Conservation (phyloP, 192 early-diverging fungal species). For the Coemansia sp. region DNA sequence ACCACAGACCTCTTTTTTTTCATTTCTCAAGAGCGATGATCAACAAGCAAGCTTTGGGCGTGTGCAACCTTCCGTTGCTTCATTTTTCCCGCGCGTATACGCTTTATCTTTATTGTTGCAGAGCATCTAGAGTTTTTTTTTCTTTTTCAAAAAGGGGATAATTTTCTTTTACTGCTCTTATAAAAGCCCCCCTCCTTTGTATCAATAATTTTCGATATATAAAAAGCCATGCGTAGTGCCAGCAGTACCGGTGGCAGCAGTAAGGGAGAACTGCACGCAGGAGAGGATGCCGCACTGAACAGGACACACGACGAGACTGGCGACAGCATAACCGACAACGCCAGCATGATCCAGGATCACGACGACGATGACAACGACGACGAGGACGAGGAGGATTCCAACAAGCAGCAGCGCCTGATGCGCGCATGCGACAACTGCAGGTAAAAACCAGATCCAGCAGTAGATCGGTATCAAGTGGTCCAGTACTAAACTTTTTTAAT, state of each 20-base stretch:
- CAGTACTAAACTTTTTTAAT: neutral
- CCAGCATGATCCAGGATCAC: constrained; percentile 13
- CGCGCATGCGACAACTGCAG: constrained; percentile 55
- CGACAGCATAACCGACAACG: constrained; percentile 5
- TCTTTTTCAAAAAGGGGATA: too few relatives aligned
- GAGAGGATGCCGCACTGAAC: constrained; percentile 9
- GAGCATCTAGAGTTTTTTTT: too few relatives aligned
- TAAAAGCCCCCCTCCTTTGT: neutral
- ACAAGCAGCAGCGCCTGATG: constrained; percentile 46
- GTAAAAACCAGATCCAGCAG: constrained; percentile 1
- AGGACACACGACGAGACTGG: constrained; percentile 15
- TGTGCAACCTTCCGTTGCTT: too few relatives aligned
- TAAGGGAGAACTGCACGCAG: neutral
- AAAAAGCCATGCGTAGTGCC: neutral
- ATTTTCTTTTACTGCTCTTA: too few relatives aligned
- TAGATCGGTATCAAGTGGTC: neutral
- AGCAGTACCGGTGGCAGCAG: neutral
- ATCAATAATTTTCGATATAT: neutral
- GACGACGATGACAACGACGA: constrained; percentile 19
- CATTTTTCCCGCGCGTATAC: too few relatives aligned
- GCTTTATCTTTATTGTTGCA: too few relatives aligned
- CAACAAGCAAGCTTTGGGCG: too few relatives aligned
- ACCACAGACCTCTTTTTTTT: too few relatives aligned
- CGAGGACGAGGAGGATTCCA: constrained; percentile 16
- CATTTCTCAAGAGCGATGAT: too few relatives aligned